A percentile compares a stretch with the other conserved stretches of the same genome.
Conservation (phyloP, 352 stramenopile species). For the Globisporangium nodosum region DNA sequence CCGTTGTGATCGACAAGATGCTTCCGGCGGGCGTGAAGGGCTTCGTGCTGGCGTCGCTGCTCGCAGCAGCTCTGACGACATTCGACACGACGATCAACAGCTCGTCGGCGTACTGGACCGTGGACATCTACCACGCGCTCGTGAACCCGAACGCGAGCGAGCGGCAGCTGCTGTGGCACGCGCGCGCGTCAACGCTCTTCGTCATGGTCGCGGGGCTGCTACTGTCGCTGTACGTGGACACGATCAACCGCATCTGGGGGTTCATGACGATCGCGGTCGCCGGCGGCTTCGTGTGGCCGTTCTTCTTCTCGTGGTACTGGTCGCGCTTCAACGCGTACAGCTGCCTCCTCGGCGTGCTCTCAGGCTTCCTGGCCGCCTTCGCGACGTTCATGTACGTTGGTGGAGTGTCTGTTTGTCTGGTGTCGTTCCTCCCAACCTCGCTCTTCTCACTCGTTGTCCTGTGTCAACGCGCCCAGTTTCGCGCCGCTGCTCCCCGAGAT, state of each 20-base stretch:
- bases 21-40: slow-evolving; percentile 56
- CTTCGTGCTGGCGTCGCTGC: slow-evolving; percentile 61
- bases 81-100: slow-evolving; percentile 82
- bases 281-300: slow-evolving; percentile 62
- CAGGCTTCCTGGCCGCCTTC: slow-evolving; percentile 47
- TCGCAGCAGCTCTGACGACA: slow-evolving; percentile 69
- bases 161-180: slow-evolving; percentile 56
- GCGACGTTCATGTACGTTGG: slow-evolving; percentile 60
- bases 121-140: slow-evolving; percentile 77
- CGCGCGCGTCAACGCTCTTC: slow-evolving; percentile 44
- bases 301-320: slow-evolving; percentile 84
- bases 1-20: slow-evolving; percentile 72
- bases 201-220: slow-evolving; percentile 56
- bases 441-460: background rate
- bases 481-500: slow-evolving; percentile 47
- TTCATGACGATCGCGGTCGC: slow-evolving; percentile 76
- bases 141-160: slow-evolving; percentile 54
- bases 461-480: slow-evolving; percentile 21
- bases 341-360: slow-evolving; percentile 45
- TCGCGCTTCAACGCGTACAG: slow-evolving; percentile 65
- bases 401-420: background rate
- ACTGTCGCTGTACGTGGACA: slow-evolving; percentile 61
- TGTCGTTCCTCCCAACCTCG: too few relatives aligned
- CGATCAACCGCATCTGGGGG: slow-evolving; percentile 78
- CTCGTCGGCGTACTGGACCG: slow-evolving; percentile 73